Base-by-base conservation (phyloP, 306 rosid species). In the Vigna unguiculata region DNA sequence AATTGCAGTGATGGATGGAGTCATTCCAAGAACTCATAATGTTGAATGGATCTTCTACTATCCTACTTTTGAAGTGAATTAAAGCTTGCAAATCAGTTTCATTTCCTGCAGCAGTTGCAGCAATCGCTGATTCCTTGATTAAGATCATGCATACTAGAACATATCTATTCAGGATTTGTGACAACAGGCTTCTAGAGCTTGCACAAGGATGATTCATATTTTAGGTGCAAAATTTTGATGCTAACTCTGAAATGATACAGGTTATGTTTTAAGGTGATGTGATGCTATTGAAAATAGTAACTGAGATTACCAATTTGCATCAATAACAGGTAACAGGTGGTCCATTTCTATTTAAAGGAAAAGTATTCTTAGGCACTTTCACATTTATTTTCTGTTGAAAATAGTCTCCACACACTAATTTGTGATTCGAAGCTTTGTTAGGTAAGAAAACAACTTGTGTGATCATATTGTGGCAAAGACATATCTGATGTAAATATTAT, bases 11-110 rank as follows among this genome's bases (percentile, higher is more conserved):
- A 6, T 79, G 59, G 28, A 64, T 41, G 15, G 89, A 79, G 1
- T 79, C 72, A 78, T 83, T 88, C 91, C 89, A 85, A 9, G 51
- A 76, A 75, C 80, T 83, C 72, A 83, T 75, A 8, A 55, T 78
- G 12, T 64, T 52, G 16, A 80, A 69, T 74, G 84, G 86, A 69
- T 87, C 89, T 53, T 48, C 21, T 24, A 30, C 17, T 53, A 80
- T 78, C 9, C 25, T 24, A 20, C 25, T 49, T 54, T 85, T 85
- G 49, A 88, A 72, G 34, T 88, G 72, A 15, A 83, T 82, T 34
- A 88, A 59, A 30, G 89, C 69, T 14, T 71, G 40, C 2, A 72
- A 43, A 40, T 83, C 86, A 24, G 91, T 77, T 61, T 64, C 72
- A 51, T 75, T 61, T 59, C 82, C 75, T 4, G 14, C 28, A 2